Evolutionary conservation across 2,329 filamentous ascomycete genomes (phyloP), one percentile per base, ranked within the genome.

Genomic region (Arthrobotrys musiformis): DNA sequence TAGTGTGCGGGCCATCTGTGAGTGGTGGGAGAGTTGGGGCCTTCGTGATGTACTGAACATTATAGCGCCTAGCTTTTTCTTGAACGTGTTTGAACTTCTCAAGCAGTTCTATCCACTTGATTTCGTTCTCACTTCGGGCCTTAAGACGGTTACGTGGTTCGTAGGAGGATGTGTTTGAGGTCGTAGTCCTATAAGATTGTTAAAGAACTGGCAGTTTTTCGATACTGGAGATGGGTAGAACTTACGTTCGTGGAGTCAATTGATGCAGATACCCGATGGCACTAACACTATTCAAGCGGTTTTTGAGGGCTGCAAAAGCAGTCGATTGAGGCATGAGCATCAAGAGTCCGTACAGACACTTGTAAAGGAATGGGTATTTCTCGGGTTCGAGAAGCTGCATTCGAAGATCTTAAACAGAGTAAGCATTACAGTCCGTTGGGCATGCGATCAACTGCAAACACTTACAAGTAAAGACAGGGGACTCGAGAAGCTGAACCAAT

Each of bases 241-340:
- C 90, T 85, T 90, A 95, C 92, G 89, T 88, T 88, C 92, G 86
- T 33, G 89, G 92, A 79, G 91, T 90, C 80, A 92, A 91, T 63
- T 77, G 73, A 82, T 98, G 94, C 78, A 99, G 86, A 83, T 97
- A 97, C 48, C 94, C 95, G 82, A 99, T 98, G 63, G 95, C 94
- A 85, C 93, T 97, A 80, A 99, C 95, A 84, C 93, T 97, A 84
- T 98, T 98, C 61, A 99, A 88, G 46, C 95, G 90, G 82, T 99
- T 99, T 83, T 97, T 98, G 70, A 99, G 86, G 1, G 95, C 94
- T 28, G 94, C 95, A 84, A 99, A 99, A 7, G 95, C 96, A 28
- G 93, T 96, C 15, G 94, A 98, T 84, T 99, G 95, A 0, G 95
- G 95, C n/a, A 99, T 88, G 17, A 99, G 90, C 95, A 99, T 99